Conservation (phyloP, 129 eudicot species). For the Escallonia rubra region DNA sequence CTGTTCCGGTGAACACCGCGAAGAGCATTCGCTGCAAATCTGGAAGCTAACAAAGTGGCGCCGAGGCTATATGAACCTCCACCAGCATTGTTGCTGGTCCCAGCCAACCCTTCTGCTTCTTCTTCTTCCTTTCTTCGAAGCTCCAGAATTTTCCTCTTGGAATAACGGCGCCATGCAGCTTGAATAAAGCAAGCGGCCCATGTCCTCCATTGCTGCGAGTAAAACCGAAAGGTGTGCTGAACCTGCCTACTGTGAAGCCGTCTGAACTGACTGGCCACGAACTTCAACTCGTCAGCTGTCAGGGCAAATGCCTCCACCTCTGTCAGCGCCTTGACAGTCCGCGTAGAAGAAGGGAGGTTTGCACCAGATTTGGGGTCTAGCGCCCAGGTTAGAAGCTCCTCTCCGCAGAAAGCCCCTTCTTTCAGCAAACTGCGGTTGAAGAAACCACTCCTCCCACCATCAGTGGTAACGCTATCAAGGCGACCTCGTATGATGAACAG, state of each 20-base stretch:
- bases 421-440: too few relatives aligned
- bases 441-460: too few relatives aligned
- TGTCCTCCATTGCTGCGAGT: conserved; percentile 27
- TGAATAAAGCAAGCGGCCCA: conserved; percentile 32
- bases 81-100: conserved; percentile 4
- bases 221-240: background rate
- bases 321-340: conserved; percentile 46
- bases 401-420: too few relatives aligned
- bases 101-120: conserved; percentile 17
- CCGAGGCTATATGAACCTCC: conserved; percentile 18
- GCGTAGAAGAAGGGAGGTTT: conserved; percentile 50
- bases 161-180: conserved; percentile 24
- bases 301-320: conserved; percentile 61
- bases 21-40: conserved; percentile 27
- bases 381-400: conserved; percentile 56
- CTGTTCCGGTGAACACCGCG: conserved; percentile 20
- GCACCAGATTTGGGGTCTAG: conserved; percentile 45
- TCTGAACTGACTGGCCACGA: conserved; percentile 26
- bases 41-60: conserved; percentile 21
- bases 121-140: conserved; percentile 31
- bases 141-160: conserved; percentile 21
- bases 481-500: conserved; percentile 52
- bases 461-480: too few relatives aligned
- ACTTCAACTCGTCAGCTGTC: conserved; percentile 21
- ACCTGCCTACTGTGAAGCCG: conserved; percentile 7